Evolutionary conservation across 2,329 filamentous ascomycete genomes (phyloP), one percentile per base, ranked within the genome.

Genomic region (Rosellinia necatrix): DNA sequence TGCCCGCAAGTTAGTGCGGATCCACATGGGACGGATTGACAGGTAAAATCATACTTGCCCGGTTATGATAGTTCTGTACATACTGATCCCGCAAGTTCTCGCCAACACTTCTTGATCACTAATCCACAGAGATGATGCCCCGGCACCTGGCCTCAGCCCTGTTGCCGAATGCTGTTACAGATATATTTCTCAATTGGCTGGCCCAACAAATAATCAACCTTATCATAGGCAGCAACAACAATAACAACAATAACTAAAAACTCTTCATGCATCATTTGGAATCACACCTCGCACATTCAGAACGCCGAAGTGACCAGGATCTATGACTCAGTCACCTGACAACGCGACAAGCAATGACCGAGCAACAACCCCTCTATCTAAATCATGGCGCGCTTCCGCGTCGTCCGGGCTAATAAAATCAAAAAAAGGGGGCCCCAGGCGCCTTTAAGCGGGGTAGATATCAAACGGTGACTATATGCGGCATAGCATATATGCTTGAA

Each of bases 281-380:
- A n/a, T n/a, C 22, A 10, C 19, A 22, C 24, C 17, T 48, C 48
- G 41, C 41, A 52, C 42, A 25, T 40, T 38, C 24, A 27, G 35
- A 54, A 49, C 38, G 21, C 40, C 40, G 24, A 53, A 10, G 24
- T 40, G 42, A 7, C 38, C 19, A 10, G 34, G 34, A 10, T 37
- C 25, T 46, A 35, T 44, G 43, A 53, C 35, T 44, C 47, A 54
- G 55, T 68, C 66, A 68, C 66, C 66, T 68, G 64, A 68, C 58
- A 62, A n/a, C 64, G 64, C 61, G 64, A 62, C 59, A 21, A 17
- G 49, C 48, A 41, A 49, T 49, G 13, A 27, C 24, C 34, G 32
- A 46, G 13, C 7, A 9, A n/a, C n/a, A n/a, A n/a, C 43, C 42
- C 25, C 37, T 10, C 15, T 6, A 27, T 9, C n/a, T 25, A 29